phyloP scores from a whole-genome alignment of 768 basidiomycete species.

The Boletellus sp. region DNA sequence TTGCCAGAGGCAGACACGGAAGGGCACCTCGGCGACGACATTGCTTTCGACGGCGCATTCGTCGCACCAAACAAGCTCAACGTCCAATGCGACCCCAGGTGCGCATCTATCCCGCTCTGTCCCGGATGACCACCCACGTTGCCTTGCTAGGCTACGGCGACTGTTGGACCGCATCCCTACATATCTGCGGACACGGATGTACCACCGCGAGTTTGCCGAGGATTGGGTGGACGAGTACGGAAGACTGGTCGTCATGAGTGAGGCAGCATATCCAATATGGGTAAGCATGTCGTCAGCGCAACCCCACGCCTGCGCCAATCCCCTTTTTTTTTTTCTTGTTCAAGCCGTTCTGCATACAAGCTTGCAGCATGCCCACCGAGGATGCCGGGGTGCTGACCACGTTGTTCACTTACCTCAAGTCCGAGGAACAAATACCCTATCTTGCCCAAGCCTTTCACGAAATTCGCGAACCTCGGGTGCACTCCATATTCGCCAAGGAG shows the following conservation, averaged over 20 bases:
- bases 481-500: constrained; percentile 43
- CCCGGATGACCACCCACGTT: neutral
- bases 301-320: neutral
- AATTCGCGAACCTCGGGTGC: constrained; percentile 49
- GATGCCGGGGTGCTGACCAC: constrained; percentile 34
- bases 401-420: constrained; percentile 42
- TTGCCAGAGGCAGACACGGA: constrained; percentile 38
- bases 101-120: constrained; percentile 5
- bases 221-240: constrained; percentile 50
- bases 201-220: constrained; percentile 39
- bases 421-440: constrained; percentile 45
- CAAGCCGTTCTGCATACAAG: constrained; percentile 48
- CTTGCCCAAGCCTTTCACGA: constrained; percentile 59
- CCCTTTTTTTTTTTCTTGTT: neutral
- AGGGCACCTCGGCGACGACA: constrained; percentile 31
- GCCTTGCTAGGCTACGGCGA: constrained; percentile 35
- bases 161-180: constrained; percentile 33
- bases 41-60: constrained; percentile 19
- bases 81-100: constrained; percentile 40
- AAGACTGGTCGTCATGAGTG: constrained; percentile 52
- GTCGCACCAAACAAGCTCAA: constrained; percentile 35
- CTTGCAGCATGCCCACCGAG: constrained; percentile 33
- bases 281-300: constrained; percentile 25
- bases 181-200: constrained; percentile 40
- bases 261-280: constrained; percentile 58